A percentile compares a stretch with the other conserved stretches of the same genome.
Conservation (phyloP, 768 basidiomycete species). For the Coprinopsis marcescibilis region DNA sequence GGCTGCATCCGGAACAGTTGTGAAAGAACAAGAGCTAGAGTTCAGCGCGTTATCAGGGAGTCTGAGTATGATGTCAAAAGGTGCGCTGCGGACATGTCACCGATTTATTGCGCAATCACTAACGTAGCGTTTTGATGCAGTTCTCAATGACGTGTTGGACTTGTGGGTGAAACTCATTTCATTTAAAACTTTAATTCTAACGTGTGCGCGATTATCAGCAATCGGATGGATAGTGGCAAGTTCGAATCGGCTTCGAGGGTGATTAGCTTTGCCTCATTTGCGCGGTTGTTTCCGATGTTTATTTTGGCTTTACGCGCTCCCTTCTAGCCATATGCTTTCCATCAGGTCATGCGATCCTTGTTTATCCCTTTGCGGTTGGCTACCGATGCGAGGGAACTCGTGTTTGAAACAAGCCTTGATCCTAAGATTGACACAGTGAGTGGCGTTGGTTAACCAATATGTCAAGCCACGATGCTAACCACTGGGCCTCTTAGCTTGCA, state of each 20-base stretch:
- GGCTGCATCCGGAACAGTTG: conserved; percentile 70
- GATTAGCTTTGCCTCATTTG: conserved; percentile 9
- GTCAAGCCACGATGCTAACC: too few species aligned
- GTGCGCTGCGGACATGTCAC: conserved; percentile 25
- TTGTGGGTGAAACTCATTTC: conserved; percentile 42
- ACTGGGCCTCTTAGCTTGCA: conserved; percentile 39
- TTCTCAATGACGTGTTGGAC: conserved; percentile 75
- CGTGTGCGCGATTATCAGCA: conserved; percentile 31
- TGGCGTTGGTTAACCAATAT: too few species aligned
- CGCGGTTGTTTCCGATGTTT: not conserved
- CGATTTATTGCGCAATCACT: not conserved
- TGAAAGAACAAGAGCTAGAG: conserved; percentile 77
- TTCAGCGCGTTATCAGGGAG: conserved; percentile 81
- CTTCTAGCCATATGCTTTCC: conserved; percentile 63
- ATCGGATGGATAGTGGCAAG: conserved; percentile 82
- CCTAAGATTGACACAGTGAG: conserved; percentile 55
- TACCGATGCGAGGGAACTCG: conserved; percentile 59
- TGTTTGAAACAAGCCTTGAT: conserved; percentile 67
- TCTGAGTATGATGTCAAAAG: conserved; percentile 86
- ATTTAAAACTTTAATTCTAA: not conserved
- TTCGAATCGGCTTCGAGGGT: conserved; percentile 67
- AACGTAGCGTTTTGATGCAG: conserved; percentile 25
- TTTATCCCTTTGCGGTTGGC: conserved; percentile 64
- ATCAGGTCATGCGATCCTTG: conserved; percentile 70
- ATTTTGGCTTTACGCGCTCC: conserved; percentile 10